A percentile compares a stretch with the other conserved stretches of the same genome.
phyloP scores from a whole-genome alignment of 768 basidiomycete species.

The Coprinellus aureogranulatus region DNA sequence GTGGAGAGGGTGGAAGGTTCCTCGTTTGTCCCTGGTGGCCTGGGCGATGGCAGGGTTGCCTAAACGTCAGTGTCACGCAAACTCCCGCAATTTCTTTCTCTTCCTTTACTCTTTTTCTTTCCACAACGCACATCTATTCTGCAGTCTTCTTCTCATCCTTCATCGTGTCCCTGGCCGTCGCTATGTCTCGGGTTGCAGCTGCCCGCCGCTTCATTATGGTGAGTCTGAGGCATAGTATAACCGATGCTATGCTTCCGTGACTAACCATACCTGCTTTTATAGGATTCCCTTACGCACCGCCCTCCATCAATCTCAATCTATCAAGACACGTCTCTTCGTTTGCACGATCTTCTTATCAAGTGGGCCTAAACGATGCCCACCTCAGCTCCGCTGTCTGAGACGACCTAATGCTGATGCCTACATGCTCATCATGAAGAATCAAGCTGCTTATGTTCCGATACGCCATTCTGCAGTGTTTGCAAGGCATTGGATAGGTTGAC shows the following conservation, averaged over 20 bases:
- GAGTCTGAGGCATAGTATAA: neutral
- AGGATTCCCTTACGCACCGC: constrained; percentile 1
- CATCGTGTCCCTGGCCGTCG: neutral
- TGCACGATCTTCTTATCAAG: neutral
- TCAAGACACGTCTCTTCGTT: neutral
- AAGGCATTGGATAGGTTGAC: no score
- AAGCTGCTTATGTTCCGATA: no score
- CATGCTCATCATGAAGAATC: no score
- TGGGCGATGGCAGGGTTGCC: constrained; percentile 9
- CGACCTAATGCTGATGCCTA: neutral
- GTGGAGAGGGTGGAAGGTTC: constrained; percentile 7
- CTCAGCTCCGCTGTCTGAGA: neutral
- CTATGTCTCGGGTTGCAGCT: neutral
- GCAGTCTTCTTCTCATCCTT: neutral
- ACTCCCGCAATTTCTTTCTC: neutral
- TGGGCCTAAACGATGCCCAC: neutral
- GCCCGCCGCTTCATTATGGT: neutral
- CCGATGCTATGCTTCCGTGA: neutral
- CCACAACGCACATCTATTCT: neutral
- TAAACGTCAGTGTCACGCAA: neutral
- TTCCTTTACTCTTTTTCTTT: neutral
- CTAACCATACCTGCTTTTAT: neutral
- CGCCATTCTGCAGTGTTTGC: no score
- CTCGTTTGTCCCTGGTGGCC: constrained; percentile 3
- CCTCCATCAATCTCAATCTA: constrained; percentile 1